Evolutionary conservation across 2,329 filamentous ascomycete genomes (phyloP), one percentile per base, ranked within the genome.

Genomic region (Curvularia hawaiiensis): DNA sequence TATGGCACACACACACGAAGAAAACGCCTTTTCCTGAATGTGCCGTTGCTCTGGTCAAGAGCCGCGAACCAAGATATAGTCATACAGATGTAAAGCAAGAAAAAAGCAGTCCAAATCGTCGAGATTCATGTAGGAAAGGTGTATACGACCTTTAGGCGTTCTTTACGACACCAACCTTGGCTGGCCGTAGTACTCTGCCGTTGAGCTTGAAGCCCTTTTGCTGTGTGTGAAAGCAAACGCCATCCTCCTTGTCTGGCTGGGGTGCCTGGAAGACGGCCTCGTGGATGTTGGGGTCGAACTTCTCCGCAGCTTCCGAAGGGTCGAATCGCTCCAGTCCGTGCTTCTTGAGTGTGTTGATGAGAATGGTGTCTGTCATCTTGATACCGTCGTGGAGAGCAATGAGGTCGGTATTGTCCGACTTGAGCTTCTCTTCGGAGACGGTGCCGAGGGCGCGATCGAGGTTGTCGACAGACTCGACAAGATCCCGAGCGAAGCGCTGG

Each of bases 181-280:
- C 92, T 63, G 94, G 92, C 77, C 95, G 87, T 71, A 99, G 79
- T 56, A 97, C 84, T 60, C 95, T 85, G 59, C 94, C 93, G 76
- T 99, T 98, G 64, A 98, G 86, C 79, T 87, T 88, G 83, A 97
- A 99, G 52, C 95, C 95, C 84, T 97, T 98, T 79, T 91, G 91
- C 84, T 98, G 94, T 49, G 92, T 92, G 76, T 89, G 88, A 81
- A 98, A 95, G 72, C 97, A 91, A 54, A 88, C 90, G 68, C 91
- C 92, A 72, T 98, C 88, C 78, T 97, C 90, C 84, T 96, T 96
- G 67, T 87, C 92, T 52, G 88, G 85, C 81, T 92, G 87, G 43
- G 92, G 91, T 10, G 91, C 88, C 88, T 96, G 93, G 80, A 98
- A 98, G 22, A 91, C 95, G 38, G 95, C 95, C 83, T 99, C 95